These are phyloP conservation scores for Moricandia arvensis DNA, from an alignment of 345 rosid genomes.

Conservation along the genomic window DNA sequence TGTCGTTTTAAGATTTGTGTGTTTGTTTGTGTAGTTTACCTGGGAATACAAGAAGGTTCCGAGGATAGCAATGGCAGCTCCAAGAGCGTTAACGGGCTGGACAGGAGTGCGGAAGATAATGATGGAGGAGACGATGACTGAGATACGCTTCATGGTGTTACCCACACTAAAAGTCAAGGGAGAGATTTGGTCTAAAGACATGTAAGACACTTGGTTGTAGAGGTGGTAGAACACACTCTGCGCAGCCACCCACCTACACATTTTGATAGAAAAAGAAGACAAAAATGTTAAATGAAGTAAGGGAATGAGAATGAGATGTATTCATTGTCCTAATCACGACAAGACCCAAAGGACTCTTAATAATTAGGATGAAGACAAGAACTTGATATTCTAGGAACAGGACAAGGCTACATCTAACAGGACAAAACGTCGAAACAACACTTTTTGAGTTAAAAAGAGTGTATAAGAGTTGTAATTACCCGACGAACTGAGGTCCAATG, in stretches of 20 bases:
- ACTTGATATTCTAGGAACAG: conserved; percentile 21
- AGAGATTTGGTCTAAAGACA: conserved; percentile 94
- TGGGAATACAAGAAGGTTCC: conserved; percentile 98
- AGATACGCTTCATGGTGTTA: conserved; percentile 96
- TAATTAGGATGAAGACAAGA: conserved; percentile 25
- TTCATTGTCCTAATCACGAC: background rate
- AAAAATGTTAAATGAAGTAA: background rate
- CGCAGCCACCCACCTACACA: conserved; percentile 87
- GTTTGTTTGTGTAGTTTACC: conserved; percentile 47
- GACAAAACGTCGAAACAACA: background rate
- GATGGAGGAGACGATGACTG: conserved; percentile 94
- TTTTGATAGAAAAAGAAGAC: background rate
- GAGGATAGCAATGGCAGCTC: conserved; percentile 92
- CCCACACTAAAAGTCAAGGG: conserved; percentile 97
- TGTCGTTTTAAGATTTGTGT: conserved; percentile 4
- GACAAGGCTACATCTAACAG: conserved; percentile 21
- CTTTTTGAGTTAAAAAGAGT: background rate
- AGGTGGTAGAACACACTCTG: conserved; percentile 98
- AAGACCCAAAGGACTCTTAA: background rate
- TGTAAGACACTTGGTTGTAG: conserved; percentile 96
- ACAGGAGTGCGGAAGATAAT: conserved; percentile 97
- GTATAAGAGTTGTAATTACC: conserved; percentile 45
- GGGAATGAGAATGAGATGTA: background rate
- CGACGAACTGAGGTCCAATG: conserved; percentile 77
- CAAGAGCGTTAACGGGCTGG: conserved; percentile 87